Evolutionary conservation across 2,329 filamentous ascomycete species (phyloP).

Genomic region (Lachnellula willkommii): DNA sequence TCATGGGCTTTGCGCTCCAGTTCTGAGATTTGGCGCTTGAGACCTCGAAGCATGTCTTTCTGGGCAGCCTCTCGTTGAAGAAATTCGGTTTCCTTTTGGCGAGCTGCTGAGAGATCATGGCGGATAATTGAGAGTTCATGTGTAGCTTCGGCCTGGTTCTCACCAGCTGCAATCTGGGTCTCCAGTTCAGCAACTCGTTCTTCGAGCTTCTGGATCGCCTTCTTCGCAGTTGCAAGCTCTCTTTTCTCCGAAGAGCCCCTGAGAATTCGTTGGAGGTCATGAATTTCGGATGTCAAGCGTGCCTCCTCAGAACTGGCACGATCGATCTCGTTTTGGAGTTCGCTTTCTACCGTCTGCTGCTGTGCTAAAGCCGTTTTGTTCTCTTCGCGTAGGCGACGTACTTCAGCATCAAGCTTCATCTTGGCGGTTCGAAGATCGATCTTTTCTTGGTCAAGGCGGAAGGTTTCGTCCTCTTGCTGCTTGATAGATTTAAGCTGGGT

Average conservation of each 20-base stretch:
- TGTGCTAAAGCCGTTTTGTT: conserved; percentile 52
- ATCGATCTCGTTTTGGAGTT: conserved; percentile 61
- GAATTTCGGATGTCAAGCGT: conserved; percentile 51
- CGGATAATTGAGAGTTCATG: conserved; percentile 56
- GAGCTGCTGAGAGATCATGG: conserved; percentile 56
- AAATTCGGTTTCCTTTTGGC: conserved; percentile 60
- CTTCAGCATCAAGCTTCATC: conserved; percentile 61
- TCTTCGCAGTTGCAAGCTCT: conserved; percentile 46
- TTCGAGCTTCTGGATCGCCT: conserved; percentile 62
- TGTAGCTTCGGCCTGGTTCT: conserved; percentile 39
- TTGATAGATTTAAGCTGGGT: conserved; percentile 51
- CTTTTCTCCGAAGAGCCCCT: conserved; percentile 36
- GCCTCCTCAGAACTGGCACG: conserved; percentile 62
- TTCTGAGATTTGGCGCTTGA: conserved; percentile 61
- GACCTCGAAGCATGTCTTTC: conserved; percentile 55
- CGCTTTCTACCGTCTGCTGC: conserved; percentile 54
- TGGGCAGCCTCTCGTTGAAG: conserved; percentile 61
- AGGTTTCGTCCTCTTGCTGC: conserved; percentile 52
- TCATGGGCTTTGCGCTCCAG: conserved; percentile 65
- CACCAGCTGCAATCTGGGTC: conserved; percentile 31
- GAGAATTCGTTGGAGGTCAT: conserved; percentile 43
- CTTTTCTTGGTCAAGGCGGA: conserved; percentile 62
- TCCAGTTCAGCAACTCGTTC: conserved; percentile 45
- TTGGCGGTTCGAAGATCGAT: conserved; percentile 63
- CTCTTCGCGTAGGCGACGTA: conserved; percentile 60